Percentiles rank a stretch among this genome's conserved stretches.
Conservation (phyloP, 169 alveolate genomes). For the Plasmodium billcollinsi region DNA sequence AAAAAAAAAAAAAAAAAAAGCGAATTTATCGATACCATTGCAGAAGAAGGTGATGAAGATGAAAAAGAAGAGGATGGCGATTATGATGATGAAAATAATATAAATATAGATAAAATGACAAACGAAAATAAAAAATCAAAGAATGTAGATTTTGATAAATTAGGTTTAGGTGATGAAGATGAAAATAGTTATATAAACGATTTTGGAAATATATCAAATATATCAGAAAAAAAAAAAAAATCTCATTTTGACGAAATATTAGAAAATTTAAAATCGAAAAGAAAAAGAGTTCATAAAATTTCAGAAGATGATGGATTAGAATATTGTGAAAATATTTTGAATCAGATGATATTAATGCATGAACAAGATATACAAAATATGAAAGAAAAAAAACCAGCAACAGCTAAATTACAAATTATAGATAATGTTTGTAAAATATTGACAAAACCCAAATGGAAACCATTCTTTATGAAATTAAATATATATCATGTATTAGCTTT, state of each 20-base stretch:
- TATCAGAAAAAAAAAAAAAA: constrained; percentile 51
- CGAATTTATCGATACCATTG: background rate
- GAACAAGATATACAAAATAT: constrained; percentile 81
- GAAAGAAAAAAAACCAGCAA: constrained; percentile 87
- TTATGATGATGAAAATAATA: background rate
- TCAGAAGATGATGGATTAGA: constrained; percentile 73
- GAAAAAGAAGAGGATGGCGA: constrained; percentile 4
- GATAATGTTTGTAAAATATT: constrained; percentile 83
- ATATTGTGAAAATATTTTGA: constrained; percentile 71
- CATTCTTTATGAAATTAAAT: constrained; percentile 88
- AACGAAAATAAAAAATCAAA: constrained; percentile 23
- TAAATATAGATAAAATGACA: background rate
- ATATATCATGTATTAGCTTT: constrained; percentile 87
- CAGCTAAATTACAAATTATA: constrained; percentile 86
- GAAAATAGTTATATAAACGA: constrained; percentile 19
- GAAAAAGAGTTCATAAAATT: constrained; percentile 54
- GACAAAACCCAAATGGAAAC: constrained; percentile 88
- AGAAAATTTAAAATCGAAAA: constrained; percentile 61
- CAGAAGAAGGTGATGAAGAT: constrained; percentile 12
- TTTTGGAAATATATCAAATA: background rate
- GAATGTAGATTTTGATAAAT: background rate
- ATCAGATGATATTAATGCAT: constrained; percentile 82
- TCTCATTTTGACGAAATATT: constrained; percentile 75
- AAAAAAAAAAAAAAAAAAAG: constrained; percentile 32
- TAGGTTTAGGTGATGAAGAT: constrained; percentile 10